Evolutionary conservation across 1,284 basidiomycete species (phyloP).

Genomic region (Schizophyllum amplum): DNA sequence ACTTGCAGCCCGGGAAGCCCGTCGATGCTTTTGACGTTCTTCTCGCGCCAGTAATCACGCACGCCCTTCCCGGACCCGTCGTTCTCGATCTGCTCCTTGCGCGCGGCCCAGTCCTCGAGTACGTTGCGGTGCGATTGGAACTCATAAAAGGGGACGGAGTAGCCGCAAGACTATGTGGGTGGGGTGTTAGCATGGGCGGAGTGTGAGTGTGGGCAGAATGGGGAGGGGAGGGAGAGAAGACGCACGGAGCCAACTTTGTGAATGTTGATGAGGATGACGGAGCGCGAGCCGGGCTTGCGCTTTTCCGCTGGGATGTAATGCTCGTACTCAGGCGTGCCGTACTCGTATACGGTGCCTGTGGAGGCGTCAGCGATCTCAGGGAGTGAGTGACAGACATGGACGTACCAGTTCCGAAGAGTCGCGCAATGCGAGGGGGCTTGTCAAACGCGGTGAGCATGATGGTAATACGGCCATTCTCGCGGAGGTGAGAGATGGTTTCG

Average conservation of each 20-base stretch:
- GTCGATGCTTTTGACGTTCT: conserved; percentile 42
- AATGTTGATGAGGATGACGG: conserved; percentile 42
- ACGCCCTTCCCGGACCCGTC: conserved; percentile 25
- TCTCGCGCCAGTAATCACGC: conserved; percentile 34
- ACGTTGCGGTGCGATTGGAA: conserved; percentile 37
- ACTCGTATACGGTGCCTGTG: conserved; percentile 41
- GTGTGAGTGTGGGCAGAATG: background rate
- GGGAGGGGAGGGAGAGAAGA: conserved; percentile 8
- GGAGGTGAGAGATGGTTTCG: conserved; percentile 52
- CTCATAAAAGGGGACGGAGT: conserved; percentile 39
- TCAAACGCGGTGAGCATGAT: conserved; percentile 52
- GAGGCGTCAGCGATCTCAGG: background rate
- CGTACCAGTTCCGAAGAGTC: conserved; percentile 46
- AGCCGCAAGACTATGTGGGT: conserved; percentile 27
- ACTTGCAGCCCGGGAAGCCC: conserved; percentile 32
- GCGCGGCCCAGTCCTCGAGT: conserved; percentile 24
- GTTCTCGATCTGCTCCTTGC: conserved; percentile 22
- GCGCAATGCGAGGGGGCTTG: conserved; percentile 38
- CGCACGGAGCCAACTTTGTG: conserved; percentile 45
- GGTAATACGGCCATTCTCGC: conserved; percentile 50
- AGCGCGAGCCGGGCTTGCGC: conserved; percentile 43
- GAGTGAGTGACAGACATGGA: background rate
- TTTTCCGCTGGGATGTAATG: conserved; percentile 30
- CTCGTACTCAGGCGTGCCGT: conserved; percentile 43
- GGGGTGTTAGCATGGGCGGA: background rate